Base-by-base conservation (phyloP, 306 rosid genomes). In the Canavalia ensiformis region DNA sequence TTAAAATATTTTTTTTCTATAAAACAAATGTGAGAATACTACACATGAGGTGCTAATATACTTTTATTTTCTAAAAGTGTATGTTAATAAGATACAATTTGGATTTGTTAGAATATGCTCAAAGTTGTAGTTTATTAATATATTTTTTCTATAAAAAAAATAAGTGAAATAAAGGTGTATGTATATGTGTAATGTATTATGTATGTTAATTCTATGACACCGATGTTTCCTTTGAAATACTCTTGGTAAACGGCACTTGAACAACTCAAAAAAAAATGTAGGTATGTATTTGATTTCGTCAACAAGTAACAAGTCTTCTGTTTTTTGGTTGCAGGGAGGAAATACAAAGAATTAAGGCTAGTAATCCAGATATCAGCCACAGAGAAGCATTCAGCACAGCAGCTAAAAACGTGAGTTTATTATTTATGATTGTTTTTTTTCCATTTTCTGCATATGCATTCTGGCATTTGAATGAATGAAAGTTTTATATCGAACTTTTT, bases 331-430 rank as follows among this genome's bases (percentile, higher is more conserved):
- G 29, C 75, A 96, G 99, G 87, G 99, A 92, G 88, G 99, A 95
- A 89, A 95, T 95, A 71, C 99, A 95, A 88, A 95, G 99, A 93
- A 95, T 95, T 63, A 95, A 95, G 84, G 98, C 98, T 13, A 55
- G 94, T 77, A 92, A 95, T 80, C 99, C 98, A 68, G 98, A 93
- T 77, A 92, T 95, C 76, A 95, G 97, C 85, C 99, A 95, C 85
- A 93, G 97, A 72, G 98, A 95, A 87, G 99, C 99, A 67, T 95
- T 95, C 69, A 95, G 99, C 90, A 88, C 98, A 18, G 98, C 99
- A 28, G 98, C 98, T 10, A 95, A 95, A 89, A 95, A 95, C 78
- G 99, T 95, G 86, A 93, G 97, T 87, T n/a, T 49, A 30, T 56
- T 6, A 35, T 79, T 73, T 62, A 49, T 75, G 52, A 78, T 39